Evolutionary conservation across 345 rosid species (phyloP).

Genomic region (Bruguiera parviflora): DNA sequence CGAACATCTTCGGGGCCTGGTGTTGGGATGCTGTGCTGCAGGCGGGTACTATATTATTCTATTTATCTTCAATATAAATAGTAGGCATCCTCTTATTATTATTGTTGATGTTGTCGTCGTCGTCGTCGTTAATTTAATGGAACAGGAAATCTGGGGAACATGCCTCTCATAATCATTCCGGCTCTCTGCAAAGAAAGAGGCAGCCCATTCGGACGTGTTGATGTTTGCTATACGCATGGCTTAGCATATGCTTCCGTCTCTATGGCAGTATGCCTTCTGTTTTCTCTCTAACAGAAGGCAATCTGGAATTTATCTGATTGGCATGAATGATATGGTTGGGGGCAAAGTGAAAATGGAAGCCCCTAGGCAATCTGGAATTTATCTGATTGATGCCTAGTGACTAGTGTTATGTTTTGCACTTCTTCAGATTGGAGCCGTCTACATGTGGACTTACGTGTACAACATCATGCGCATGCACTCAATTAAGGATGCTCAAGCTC

Average conservation of each 20-base stretch:
- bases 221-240: slow-evolving; percentile 27
- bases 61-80: too few relatives aligned
- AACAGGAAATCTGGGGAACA: slow-evolving; percentile 40
- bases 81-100: too few relatives aligned
- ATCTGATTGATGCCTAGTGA: too few relatives aligned
- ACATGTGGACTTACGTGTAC: slow-evolving; percentile 42
- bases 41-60: slow-evolving; percentile 14
- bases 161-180: slow-evolving; percentile 40
- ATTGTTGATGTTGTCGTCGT: too few relatives aligned
- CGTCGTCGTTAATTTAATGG: neutral
- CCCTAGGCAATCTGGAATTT: too few relatives aligned
- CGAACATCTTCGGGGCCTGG: slow-evolving; percentile 38
- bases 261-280: slow-evolving; percentile 32
- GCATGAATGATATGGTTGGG: neutral
- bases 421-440: slow-evolving; percentile 38
- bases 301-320: too few relatives aligned
- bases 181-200: slow-evolving; percentile 37
- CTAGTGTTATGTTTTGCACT: neutral
- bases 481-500: slow-evolving; percentile 6
- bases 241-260: slow-evolving; percentile 44
- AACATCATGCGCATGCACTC: slow-evolving; percentile 32
- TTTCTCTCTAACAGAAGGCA: neutral
- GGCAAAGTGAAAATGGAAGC: too few relatives aligned
- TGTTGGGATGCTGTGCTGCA: slow-evolving; percentile 49
- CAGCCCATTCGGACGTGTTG: slow-evolving; percentile 38